Conservation (phyloP, 345 rosid species). For the Jatropha curcas region DNA sequence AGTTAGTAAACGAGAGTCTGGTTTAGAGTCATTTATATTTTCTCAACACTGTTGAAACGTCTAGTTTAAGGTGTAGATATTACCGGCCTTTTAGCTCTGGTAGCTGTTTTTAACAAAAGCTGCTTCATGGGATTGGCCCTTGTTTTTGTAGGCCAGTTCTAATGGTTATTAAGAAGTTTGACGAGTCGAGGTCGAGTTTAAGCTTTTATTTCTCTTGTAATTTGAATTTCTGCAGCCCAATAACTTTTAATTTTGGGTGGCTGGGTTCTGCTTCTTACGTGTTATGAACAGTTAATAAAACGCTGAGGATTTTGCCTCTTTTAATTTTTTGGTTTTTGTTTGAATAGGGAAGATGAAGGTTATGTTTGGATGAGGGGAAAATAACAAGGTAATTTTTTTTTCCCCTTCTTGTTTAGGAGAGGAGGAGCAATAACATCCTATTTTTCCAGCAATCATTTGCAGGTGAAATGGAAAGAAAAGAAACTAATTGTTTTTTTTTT, state of each 20-base stretch:
- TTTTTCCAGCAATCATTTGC: too few species aligned
- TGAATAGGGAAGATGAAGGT: too few species aligned
- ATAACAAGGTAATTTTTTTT: too few species aligned
- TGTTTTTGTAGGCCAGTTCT: conserved; percentile 45
- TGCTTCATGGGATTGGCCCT: conserved; percentile 43
- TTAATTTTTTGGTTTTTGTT: too few species aligned
- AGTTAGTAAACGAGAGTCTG: conserved; percentile 9
- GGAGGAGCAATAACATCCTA: too few species aligned
- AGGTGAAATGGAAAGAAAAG: too few species aligned
- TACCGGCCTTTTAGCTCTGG: conserved; percentile 25
- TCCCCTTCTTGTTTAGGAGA: too few species aligned
- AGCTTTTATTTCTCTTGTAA: conserved; percentile 1
- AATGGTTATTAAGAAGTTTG: neutral
- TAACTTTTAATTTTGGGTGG: conserved; percentile 41
- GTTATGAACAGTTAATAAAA: too few species aligned
- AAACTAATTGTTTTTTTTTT: too few species aligned
- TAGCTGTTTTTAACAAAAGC: conserved; percentile 51
- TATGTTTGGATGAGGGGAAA: too few species aligned
- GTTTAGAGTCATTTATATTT: conserved; percentile 6
- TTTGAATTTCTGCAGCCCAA: conserved; percentile 32
- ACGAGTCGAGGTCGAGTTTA: neutral
- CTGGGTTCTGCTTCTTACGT: neutral
- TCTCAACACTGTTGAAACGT: conserved; percentile 14
- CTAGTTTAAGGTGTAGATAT: conserved; percentile 38
- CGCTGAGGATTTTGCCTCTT: too few species aligned